Base-by-base conservation (phyloP, 2,329 filamentous ascomycete genomes). In the Catunica adiposa region DNA sequence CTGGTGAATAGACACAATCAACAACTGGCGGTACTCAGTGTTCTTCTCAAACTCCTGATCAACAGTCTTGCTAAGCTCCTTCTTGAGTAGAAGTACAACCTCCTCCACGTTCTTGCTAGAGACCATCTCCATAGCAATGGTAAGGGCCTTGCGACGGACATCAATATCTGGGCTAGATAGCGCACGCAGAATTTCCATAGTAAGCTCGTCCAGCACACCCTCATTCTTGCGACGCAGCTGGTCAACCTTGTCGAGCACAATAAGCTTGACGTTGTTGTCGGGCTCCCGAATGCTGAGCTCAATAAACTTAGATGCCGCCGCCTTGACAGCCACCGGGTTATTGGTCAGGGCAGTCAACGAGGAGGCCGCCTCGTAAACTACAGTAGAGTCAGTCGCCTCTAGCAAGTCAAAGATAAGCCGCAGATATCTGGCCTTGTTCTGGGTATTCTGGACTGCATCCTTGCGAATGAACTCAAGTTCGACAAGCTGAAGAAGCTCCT, bases 1-100 rank as follows among this genome's bases (percentile, higher is more conserved):
- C 67, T 94, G 89, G 69, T 98, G 92, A 65, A 98, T 98, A 38
- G 89, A 88, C 69, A 96, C 89, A 62, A 98, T 97, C 59, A 98
- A 77, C 7, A 98, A 78, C 64, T 94, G 89, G 63, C 92, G 85
- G 69, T 96, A 96, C 69, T 95, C 89, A 66, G 81, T 82, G 70
- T 94, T 95, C 80, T 97, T 97, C 73, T 98, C 92, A 71, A 96
- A 97, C 68, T 96, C 89, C 69, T 97, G 89, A 64, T 98, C 89
- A 46, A 97, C 88, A 0, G 92, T 98, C 77, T 97, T 98, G 60
- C 88, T 83, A 26, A 98, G 79, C 67, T 98, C 92, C 69, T 98
- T 98, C 75, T 98, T 98, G 59, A 98, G 75, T 1, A 98, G 76
- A 64, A 97, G 79, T 22, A 98, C 86, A 14, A 98, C 92, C 65